Conservation (phyloP, 2,329 filamentous ascomycete genomes). For the Trichocomaceae sp. region DNA sequence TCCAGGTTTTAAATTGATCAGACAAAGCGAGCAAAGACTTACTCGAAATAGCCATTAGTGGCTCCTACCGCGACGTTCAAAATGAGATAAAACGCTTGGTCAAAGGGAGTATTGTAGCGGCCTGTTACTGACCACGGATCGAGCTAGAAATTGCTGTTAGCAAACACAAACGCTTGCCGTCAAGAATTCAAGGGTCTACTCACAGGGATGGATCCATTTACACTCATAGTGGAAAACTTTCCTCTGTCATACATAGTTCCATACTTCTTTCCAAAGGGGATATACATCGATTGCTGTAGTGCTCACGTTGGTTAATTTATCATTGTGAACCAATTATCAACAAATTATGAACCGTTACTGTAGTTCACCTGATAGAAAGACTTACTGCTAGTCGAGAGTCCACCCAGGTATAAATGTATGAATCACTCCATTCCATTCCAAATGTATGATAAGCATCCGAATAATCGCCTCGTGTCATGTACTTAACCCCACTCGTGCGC, state of each 20-base stretch:
- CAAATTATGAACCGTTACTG: too few species aligned
- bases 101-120: slow-evolving; percentile 11
- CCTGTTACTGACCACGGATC: slow-evolving; percentile 10
- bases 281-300: slow-evolving; percentile 10
- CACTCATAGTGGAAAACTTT: slow-evolving; percentile 7
- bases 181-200: neutral
- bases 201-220: slow-evolving; percentile 12
- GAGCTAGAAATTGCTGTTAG: neutral
- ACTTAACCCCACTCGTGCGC: slow-evolving; percentile 8
- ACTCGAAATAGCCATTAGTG: slow-evolving; percentile 8
- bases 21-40: neutral
- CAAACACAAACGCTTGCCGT: neutral
- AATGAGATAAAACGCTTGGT: slow-evolving; percentile 11
- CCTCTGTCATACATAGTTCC: slow-evolving; percentile 12
- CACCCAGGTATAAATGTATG: slow-evolving; percentile 12
- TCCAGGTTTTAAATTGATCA: neutral
- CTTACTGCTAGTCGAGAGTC: slow-evolving; percentile 10
- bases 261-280: slow-evolving; percentile 12
- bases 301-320: neutral
- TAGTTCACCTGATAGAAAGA: neutral
- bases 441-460: slow-evolving; percentile 10
- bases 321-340: neutral
- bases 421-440: slow-evolving; percentile 13
- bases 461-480: slow-evolving; percentile 10
- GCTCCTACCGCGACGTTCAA: slow-evolving; percentile 8